Evolutionary conservation across 768 basidiomycete genomes (phyloP).

Genomic region (Austroboletus festivus): DNA sequence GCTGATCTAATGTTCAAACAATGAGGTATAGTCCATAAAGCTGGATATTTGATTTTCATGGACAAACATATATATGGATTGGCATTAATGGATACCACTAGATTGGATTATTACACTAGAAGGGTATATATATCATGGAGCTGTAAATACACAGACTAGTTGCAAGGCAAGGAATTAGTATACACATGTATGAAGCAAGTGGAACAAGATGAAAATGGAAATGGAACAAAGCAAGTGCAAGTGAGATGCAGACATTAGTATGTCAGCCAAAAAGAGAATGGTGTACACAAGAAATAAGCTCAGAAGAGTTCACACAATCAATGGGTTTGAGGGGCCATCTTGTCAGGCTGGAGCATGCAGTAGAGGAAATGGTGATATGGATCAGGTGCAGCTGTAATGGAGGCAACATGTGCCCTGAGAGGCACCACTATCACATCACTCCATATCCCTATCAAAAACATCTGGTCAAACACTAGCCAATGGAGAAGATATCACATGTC

Average conservation of each 20-base stretch:
- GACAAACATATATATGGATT: too few species aligned
- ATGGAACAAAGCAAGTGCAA: neutral
- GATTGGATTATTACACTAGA: neutral
- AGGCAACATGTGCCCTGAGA: conserved; percentile 61
- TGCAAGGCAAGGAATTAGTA: neutral
- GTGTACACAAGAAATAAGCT: neutral
- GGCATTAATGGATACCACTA: conserved; percentile 8
- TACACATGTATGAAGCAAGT: neutral
- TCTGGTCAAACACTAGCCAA: conserved; percentile 73
- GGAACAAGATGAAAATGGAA: neutral
- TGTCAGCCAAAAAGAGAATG: too few species aligned
- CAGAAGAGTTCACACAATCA: conserved; percentile 38
- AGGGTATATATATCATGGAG: conserved; percentile 16
- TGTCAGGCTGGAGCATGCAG: conserved; percentile 69
- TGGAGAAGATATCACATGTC: too few species aligned
- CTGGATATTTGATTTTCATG: too few species aligned
- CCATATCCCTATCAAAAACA: conserved; percentile 84
- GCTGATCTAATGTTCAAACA: too few species aligned
- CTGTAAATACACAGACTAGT: conserved; percentile 17
- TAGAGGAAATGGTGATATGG: conserved; percentile 84
- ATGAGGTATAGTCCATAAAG: too few species aligned
- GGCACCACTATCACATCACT: conserved; percentile 60
- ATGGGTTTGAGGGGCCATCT: conserved; percentile 39
- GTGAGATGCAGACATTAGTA: too few species aligned
- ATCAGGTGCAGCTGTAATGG: conserved; percentile 63